Evolutionary conservation across 306 rosid species (phyloP), one percentile per base, ranked within the genome.

Genomic region (Sophora flavescens): DNA sequence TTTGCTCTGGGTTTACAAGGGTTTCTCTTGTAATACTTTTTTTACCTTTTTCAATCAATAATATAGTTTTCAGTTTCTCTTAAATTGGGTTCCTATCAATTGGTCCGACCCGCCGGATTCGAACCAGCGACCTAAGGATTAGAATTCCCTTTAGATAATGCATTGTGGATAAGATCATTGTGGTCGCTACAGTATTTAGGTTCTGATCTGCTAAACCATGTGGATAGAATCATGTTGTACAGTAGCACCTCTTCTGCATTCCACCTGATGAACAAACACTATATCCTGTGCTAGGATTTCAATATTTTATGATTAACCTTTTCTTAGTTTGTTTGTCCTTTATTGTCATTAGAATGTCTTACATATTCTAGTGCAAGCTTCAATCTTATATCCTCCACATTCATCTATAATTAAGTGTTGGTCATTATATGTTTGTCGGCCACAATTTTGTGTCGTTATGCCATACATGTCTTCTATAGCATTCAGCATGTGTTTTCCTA

Each of bases 351-450:
- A 10, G 52, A 45, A 66, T 64, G 69, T 12, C 78, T 38, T 56
- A 44, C 56, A 39, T 62, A 30, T 62, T 32, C 15, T 50, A 38
- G 50, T 54, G 58, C 17, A 73, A 56, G 63, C 60, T 53, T 45
- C 62, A 10, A 48, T 36, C n/a, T 69, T 69, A 7, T 35, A 52
- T 78, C 45, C 26, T 78, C 45, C 26, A 42, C 17, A 9, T 48
- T 56, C 50, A 56, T 75, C 32, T 48, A 54, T 56, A 14, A 33
- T 70, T 0, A 41, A 61, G 44, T 60, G 67, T 48, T 33, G 22
- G 32, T 69, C 65, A 45, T 33, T 16, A 14, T 17, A n/a, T 76
- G 58, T 54, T 72, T 80, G 60, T 70, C 50, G 53, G 64, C 68
- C 13, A 61, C 26, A 51, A 44, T 75, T 50, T 60, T 80, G 56